Percentiles rank a stretch among this genome's conserved stretches.
phyloP scores from a whole-genome alignment of 1,284 basidiomycete genomes.

The Clitocybe nebularis region DNA sequence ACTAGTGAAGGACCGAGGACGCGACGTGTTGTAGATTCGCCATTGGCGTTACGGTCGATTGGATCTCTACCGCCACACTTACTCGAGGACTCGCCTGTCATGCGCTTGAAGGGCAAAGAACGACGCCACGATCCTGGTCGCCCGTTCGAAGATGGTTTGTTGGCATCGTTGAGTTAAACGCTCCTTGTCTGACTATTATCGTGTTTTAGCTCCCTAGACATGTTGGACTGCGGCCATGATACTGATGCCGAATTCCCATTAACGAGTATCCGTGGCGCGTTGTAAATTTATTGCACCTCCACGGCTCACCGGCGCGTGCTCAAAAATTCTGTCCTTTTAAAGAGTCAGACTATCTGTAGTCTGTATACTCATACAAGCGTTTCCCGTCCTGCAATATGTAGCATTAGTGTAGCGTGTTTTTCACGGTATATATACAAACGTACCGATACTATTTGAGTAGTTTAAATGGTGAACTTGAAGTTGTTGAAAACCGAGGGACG shows the following conservation, averaged over 20 bases:
- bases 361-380: too few species aligned
- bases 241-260: neutral
- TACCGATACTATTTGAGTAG: too few species aligned
- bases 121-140: slow-evolving; percentile 8
- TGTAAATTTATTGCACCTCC: neutral
- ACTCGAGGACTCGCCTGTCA: slow-evolving; percentile 33
- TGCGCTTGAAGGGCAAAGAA: slow-evolving; percentile 22
- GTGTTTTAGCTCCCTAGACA: neutral
- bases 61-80: slow-evolving; percentile 16
- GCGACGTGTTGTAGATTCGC: slow-evolving; percentile 24
- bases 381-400: too few species aligned
- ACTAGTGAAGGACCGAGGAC: slow-evolving; percentile 16
- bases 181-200: neutral
- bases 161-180: neutral
- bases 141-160: slow-evolving; percentile 5
- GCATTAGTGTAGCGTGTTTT: too few species aligned
- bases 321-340: too few species aligned
- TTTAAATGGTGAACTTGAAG: too few species aligned
- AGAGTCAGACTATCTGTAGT: too few species aligned
- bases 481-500: too few species aligned
- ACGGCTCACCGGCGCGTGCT: too few species aligned
- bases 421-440: too few species aligned
- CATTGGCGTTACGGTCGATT: slow-evolving; percentile 22
- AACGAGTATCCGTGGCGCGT: neutral
- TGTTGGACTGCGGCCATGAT: neutral